A percentile compares a stretch with the other conserved stretches of the same genome.
These are phyloP conservation scores for Yamadazyma songkhlaensis DNA, from an alignment of 1,139 yeast species.

Conservation along the genomic window DNA sequence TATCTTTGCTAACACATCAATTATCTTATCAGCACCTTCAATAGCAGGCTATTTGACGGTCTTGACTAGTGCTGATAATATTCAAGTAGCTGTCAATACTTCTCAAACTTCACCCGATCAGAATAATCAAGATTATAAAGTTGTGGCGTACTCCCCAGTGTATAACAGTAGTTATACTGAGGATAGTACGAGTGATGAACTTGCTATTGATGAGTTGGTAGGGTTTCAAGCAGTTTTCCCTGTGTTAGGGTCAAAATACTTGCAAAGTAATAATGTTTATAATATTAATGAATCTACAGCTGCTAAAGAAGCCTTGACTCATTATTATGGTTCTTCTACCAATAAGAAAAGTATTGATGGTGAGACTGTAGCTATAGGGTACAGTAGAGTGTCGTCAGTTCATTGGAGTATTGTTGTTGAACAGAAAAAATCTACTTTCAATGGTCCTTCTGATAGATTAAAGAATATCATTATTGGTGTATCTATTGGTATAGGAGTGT, in stretches of 20 bases:
- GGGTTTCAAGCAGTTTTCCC: slow-evolving; percentile 41
- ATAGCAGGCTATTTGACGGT: slow-evolving; percentile 74
- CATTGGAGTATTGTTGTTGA: slow-evolving; percentile 79
- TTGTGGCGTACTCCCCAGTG: slow-evolving; percentile 33
- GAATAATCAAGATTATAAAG: slow-evolving; percentile 27
- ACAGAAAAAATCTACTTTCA: slow-evolving; percentile 57
- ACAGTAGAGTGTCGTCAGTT: slow-evolving; percentile 49
- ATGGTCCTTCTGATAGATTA: slow-evolving; percentile 60
- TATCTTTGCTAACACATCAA: slow-evolving; percentile 69
- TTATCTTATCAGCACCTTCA: slow-evolving; percentile 54
- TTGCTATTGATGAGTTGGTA: slow-evolving; percentile 14
- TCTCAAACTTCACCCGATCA: slow-evolving; percentile 20
- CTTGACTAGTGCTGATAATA: slow-evolving; percentile 54
- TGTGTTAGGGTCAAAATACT: slow-evolving; percentile 11
- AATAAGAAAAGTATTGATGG: slow-evolving; percentile 42
- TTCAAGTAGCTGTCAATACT: slow-evolving; percentile 50
- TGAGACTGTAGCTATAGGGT: slow-evolving; percentile 66
- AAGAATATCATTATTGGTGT: slow-evolving; percentile 74
- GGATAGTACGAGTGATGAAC: slow-evolving; percentile 10
- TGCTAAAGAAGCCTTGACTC: slow-evolving; percentile 35
- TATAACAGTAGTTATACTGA: slow-evolving; percentile 15
- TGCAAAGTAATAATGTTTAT: slow-evolving; percentile 25
- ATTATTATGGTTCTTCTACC: slow-evolving; percentile 48
- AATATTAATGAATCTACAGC: slow-evolving; percentile 32
- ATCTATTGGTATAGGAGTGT: slow-evolving; percentile 74